phyloP scores from a whole-genome alignment of 2,329 filamentous ascomycete genomes.

The Didymella pomorum region DNA sequence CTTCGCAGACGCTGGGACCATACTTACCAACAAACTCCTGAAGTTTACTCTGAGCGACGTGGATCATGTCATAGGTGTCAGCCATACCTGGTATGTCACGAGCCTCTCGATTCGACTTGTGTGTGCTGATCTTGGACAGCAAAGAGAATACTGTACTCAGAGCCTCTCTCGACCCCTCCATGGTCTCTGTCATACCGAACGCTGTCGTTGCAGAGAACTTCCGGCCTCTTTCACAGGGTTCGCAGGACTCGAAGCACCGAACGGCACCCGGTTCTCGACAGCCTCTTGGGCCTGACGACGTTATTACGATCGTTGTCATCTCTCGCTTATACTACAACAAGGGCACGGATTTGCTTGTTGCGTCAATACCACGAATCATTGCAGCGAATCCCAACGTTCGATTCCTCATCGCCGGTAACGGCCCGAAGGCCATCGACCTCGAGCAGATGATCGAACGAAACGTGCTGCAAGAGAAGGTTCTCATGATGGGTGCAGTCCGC shows the following conservation, averaged over 20 bases:
- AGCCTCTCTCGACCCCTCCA: conserved; percentile 91
- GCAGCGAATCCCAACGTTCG: conserved; percentile 89
- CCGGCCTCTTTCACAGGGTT: conserved; percentile 67
- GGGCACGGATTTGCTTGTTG: conserved; percentile 95
- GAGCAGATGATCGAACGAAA: conserved; percentile 98
- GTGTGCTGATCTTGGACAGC: conserved; percentile 57
- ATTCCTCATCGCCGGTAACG: conserved; percentile 95
- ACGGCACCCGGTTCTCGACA: conserved; percentile 65
- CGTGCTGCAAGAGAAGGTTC: conserved; percentile 90
- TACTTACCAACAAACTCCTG: conserved; percentile 93
- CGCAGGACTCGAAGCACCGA: conserved; percentile 29
- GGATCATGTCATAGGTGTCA: conserved; percentile 97
- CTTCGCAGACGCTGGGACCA: conserved; percentile 94
- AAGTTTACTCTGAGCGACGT: conserved; percentile 97
- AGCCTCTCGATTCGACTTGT: too few species aligned
- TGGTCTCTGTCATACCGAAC: conserved; percentile 98
- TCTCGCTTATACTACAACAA: conserved; percentile 99
- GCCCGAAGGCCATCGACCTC: conserved; percentile 94
- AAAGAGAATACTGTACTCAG: conserved; percentile 98
- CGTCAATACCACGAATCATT: conserved; percentile 90
- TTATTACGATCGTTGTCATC: conserved; percentile 95
- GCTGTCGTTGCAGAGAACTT: conserved; percentile 98
- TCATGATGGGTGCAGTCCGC: conserved; percentile 88
- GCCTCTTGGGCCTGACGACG: conserved; percentile 80
- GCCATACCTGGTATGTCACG: conserved; percentile 83